Evolutionary conservation across 768 basidiomycete species (phyloP).

Genomic region (Phanerodontia chrysosporium): DNA sequence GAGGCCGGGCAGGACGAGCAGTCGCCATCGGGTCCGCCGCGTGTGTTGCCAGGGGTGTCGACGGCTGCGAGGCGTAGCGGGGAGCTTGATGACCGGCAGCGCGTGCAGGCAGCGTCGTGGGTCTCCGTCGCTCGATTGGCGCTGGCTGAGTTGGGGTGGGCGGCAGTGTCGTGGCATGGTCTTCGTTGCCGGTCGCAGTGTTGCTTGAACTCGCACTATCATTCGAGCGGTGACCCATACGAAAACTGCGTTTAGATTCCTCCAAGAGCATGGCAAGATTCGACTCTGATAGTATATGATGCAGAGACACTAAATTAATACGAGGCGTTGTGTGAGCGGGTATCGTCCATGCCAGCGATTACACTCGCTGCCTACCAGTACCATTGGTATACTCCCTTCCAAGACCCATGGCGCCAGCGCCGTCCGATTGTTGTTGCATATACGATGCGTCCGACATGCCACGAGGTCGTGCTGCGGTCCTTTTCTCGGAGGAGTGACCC

Average conservation of each 20-base stretch:
- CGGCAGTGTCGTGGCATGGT: not conserved
- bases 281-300: constrained; percentile 8
- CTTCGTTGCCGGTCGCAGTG: not conserved
- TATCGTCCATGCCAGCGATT: constrained; percentile 4
- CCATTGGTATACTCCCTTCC: constrained; percentile 9
- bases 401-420: constrained; percentile 13
- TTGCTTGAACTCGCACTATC: constrained; percentile 5
- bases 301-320: constrained; percentile 10
- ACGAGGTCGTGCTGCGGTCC: constrained; percentile 47
- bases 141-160: not conserved
- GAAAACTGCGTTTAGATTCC: not conserved
- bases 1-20: not conserved
- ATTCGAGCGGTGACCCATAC: constrained; percentile 2
- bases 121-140: constrained; percentile 15
- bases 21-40: not conserved
- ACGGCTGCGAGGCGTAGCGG: not conserved
- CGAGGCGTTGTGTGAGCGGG: constrained; percentile 4
- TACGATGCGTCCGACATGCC: constrained; percentile 69
- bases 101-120: constrained; percentile 14
- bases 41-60: not conserved
- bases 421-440: constrained; percentile 25
- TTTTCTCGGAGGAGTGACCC: constrained; percentile 23
- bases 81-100: not conserved
- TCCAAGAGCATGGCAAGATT: constrained; percentile 5
- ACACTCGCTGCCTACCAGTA: constrained; percentile 12